These are phyloP conservation scores for Amanita pallidorosea DNA, from an alignment of 768 basidiomycete species.

Conservation along the genomic window DNA sequence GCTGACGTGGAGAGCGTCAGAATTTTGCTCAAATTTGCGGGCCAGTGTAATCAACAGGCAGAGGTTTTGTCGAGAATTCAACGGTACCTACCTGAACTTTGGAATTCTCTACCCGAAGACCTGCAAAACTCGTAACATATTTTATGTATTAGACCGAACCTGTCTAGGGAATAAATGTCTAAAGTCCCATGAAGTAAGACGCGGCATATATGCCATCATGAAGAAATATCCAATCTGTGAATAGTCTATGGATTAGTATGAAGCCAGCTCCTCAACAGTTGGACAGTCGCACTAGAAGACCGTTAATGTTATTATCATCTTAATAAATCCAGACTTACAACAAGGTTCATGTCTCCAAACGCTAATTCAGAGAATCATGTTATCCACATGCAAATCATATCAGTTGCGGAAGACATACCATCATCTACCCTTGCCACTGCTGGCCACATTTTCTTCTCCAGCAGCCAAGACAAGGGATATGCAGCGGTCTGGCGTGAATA, in stretches of 20 bases:
- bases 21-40: conserved; percentile 47
- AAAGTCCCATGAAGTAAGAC: conserved; percentile 23
- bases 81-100: conserved; percentile 28
- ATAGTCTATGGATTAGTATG: conserved; percentile 8
- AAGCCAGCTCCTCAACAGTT: conserved; percentile 67
- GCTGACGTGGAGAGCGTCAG: conserved; percentile 40
- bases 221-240: conserved; percentile 9
- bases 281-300: conserved; percentile 69
- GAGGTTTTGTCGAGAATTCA: conserved; percentile 37
- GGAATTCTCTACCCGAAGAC: conserved; percentile 18
- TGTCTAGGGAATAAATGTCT: conserved; percentile 25
- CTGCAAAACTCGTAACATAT: conserved; percentile 12
- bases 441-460: conserved; percentile 95
- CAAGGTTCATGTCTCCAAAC: conserved; percentile 86
- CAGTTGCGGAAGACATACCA: conserved; percentile 37
- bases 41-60: conserved; percentile 26
- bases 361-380: conserved; percentile 31
- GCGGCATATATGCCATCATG: background rate
- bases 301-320: conserved; percentile 7
- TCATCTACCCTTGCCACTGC: conserved; percentile 88
- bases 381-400: background rate
- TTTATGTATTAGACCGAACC: conserved; percentile 7
- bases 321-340: conserved; percentile 39
- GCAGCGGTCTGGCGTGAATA: conserved; percentile 88
- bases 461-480: conserved; percentile 76